Conservation (phyloP, 2,329 filamentous ascomycete species). For the Venturia asperata region DNA sequence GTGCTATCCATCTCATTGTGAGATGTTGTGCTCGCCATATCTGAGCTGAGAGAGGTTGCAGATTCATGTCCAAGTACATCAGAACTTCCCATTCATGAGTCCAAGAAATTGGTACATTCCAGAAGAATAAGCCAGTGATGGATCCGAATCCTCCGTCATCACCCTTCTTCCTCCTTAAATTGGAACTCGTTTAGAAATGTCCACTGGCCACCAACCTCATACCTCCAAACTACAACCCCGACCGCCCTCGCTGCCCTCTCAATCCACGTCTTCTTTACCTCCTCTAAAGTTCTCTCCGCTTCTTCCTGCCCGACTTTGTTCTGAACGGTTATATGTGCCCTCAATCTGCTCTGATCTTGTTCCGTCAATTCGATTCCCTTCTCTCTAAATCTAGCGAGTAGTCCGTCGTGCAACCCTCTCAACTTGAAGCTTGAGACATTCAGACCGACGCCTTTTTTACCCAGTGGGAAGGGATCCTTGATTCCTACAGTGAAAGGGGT, state of each 20-base stretch:
- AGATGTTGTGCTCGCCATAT: too few species aligned
- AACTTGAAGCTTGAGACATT: conserved; percentile 3
- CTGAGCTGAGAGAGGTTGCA: too few species aligned
- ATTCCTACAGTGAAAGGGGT: not conserved
- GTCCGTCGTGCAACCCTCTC: not conserved
- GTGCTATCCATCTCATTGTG: too few species aligned
- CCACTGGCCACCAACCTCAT: conserved; percentile 13
- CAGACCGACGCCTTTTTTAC: not conserved
- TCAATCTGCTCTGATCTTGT: conserved; percentile 23
- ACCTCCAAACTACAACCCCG: conserved; percentile 15
- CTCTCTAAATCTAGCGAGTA: not conserved
- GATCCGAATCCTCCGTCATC: not conserved
- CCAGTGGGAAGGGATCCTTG: not conserved
- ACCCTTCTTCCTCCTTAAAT: not conserved
- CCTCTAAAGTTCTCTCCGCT: conserved; percentile 19
- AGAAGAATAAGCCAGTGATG: too few species aligned
- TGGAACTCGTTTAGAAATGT: conserved; percentile 10
- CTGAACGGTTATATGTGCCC: conserved; percentile 24
- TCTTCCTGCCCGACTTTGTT: conserved; percentile 23
- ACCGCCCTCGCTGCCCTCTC: conserved; percentile 4
- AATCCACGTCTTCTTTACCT: conserved; percentile 9
- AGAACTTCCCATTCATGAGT: too few species aligned
- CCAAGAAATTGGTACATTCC: too few species aligned
- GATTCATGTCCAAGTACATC: too few species aligned
- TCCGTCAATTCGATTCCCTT: conserved; percentile 23